A percentile compares a stretch with the other conserved stretches of the same genome.
Evolutionary conservation across 139 green algal genomes (phyloP).

Genomic region (Picochlorum sp.): DNA sequence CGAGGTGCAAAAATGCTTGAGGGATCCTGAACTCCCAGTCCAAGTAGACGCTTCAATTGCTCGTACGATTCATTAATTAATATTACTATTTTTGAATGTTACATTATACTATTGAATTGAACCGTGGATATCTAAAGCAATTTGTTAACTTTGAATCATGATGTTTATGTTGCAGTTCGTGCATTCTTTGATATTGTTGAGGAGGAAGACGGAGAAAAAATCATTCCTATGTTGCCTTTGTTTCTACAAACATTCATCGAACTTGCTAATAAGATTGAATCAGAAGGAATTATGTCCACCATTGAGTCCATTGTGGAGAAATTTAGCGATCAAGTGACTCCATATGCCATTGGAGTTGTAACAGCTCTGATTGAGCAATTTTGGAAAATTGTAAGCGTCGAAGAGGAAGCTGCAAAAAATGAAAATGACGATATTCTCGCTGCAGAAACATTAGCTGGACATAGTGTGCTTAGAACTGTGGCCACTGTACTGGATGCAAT

Average conservation of each 20-base stretch:
- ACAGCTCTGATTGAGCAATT: constrained; percentile 63
- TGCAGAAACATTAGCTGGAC: constrained; percentile 58
- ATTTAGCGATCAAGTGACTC: constrained; percentile 84
- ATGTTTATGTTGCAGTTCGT: too few species aligned
- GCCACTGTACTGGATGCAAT: constrained; percentile 83
- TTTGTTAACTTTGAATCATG: too few species aligned
- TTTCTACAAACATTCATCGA: constrained; percentile 79
- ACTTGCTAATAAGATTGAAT: constrained; percentile 54
- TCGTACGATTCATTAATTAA: too few species aligned
- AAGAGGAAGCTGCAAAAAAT: constrained; percentile 19
- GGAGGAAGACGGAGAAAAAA: constrained; percentile 52
- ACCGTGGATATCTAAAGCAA: background rate
- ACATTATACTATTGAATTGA: too few species aligned
- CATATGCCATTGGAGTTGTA: constrained; percentile 71
- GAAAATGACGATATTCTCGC: background rate
- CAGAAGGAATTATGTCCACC: constrained; percentile 85
- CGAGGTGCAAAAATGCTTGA: constrained; percentile 37
- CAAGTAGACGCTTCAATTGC: constrained; percentile 31
- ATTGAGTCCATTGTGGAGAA: constrained; percentile 93
- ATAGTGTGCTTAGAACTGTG: constrained; percentile 78
- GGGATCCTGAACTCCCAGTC: constrained; percentile 81
- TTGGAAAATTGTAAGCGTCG: constrained; percentile 38
- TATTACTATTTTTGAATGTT: too few species aligned
- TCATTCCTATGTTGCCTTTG: constrained; percentile 70
- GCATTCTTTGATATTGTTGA: constrained; percentile 76